These are phyloP conservation scores for Sordariomycetes sp. DNA, from an alignment of 2,329 filamentous ascomycete genomes.

Conservation along the genomic window DNA sequence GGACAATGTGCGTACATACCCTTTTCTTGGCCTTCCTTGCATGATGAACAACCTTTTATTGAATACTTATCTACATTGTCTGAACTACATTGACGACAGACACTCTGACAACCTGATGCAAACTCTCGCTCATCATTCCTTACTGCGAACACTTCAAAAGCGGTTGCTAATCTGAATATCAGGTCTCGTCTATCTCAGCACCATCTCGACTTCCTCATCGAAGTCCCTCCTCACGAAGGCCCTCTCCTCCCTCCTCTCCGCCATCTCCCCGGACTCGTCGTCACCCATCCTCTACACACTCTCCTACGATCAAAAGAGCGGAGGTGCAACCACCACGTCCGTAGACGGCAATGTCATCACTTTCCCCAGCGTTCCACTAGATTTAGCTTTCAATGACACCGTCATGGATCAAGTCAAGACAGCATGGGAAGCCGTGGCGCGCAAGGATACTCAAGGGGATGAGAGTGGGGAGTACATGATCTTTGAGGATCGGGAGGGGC, in stretches of 20 bases:
- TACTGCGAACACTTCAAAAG: no score
- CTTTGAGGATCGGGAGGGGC: slow-evolving; percentile 66
- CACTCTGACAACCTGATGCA: slow-evolving; percentile 85
- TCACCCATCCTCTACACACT: slow-evolving; percentile 36
- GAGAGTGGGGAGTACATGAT: slow-evolving; percentile 53
- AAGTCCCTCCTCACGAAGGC: slow-evolving; percentile 27
- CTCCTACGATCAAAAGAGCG: slow-evolving; percentile 43
- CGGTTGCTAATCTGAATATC: no score
- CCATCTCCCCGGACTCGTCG: slow-evolving; percentile 13
- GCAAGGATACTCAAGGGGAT: slow-evolving; percentile 34
- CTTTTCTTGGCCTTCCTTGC: slow-evolving; percentile 14
- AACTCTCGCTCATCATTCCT: slow-evolving; percentile 11
- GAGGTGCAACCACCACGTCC: slow-evolving; percentile 14
- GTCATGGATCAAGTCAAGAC: slow-evolving; percentile 57
- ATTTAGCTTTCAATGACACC: slow-evolving; percentile 66
- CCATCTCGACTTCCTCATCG: slow-evolving; percentile 22
- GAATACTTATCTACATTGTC: slow-evolving; percentile 99
- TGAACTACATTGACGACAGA: slow-evolving; percentile 83
- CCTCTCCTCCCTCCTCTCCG: slow-evolving; percentile 28
- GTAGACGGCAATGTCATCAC: slow-evolving; percentile 35
- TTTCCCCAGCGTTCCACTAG: slow-evolving; percentile 51
- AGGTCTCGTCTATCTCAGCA: slow-evolving; percentile 27
- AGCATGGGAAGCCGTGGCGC: slow-evolving; percentile 60
- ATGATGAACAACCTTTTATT: slow-evolving; percentile 80
- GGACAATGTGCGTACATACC: slow-evolving; percentile 72